phyloP scores from a whole-genome alignment of 805 yeast genomes.

The Myxozyma vanderwaltii region DNA sequence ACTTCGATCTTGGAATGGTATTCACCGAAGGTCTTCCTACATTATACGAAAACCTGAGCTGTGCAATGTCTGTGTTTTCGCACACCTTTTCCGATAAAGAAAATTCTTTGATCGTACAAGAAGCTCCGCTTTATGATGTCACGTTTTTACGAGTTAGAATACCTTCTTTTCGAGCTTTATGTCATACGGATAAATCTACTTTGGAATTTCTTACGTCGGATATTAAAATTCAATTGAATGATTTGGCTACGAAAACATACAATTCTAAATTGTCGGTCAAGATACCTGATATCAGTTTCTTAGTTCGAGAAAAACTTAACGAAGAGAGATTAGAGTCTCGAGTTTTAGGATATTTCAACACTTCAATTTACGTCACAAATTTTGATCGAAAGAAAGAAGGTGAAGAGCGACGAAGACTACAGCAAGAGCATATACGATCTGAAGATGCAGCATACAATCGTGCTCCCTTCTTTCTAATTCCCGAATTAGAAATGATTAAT shows the following conservation, averaged over 20 bases:
- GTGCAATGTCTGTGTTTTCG: constrained; percentile 52
- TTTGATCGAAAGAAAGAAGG: constrained; percentile 56
- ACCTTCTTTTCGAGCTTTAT: constrained; percentile 49
- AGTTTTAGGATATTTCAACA: constrained; percentile 50
- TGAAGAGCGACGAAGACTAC: constrained; percentile 51
- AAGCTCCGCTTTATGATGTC: constrained; percentile 65
- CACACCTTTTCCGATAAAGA: constrained; percentile 75
- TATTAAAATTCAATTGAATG: constrained; percentile 55
- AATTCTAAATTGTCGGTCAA: constrained; percentile 55
- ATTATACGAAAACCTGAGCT: constrained; percentile 49
- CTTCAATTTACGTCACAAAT: constrained; percentile 62
- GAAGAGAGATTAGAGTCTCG: not conserved
- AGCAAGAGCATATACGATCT: constrained; percentile 62
- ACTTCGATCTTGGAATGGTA: constrained; percentile 66
- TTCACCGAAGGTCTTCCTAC: constrained; percentile 53
- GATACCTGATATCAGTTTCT: constrained; percentile 51
- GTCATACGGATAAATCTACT: constrained; percentile 44
- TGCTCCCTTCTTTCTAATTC: constrained; percentile 62
- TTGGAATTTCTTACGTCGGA: constrained; percentile 38
- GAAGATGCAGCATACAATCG: constrained; percentile 88
- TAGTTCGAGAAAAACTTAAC: constrained; percentile 20
- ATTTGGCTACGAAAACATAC: constrained; percentile 68
- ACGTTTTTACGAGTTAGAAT: constrained; percentile 62
- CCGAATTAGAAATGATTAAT: constrained; percentile 9
- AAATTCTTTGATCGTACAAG: constrained; percentile 63